phyloP scores from a whole-genome alignment of 352 stramenopile genomes.

The Phytophthora citrophthora region DNA sequence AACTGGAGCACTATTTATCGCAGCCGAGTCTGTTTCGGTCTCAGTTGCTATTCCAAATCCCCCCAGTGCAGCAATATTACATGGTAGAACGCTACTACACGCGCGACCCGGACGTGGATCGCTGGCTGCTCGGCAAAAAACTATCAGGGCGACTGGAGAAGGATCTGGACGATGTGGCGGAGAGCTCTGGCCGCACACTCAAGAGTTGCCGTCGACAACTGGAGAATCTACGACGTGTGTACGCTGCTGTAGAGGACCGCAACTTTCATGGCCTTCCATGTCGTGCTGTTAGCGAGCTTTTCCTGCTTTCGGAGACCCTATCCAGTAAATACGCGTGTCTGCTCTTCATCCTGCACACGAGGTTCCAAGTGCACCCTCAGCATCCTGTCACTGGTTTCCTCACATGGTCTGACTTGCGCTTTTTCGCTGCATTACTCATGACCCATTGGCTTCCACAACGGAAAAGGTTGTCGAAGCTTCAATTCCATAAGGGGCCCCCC shows the following conservation, averaged over 20 bases:
- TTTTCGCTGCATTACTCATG: constrained; percentile 76
- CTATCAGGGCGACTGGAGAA: constrained; percentile 84
- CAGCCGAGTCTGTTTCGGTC: constrained; percentile 81
- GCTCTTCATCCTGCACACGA: constrained; percentile 79
- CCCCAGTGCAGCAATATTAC: constrained; percentile 75
- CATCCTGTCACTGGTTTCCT: constrained; percentile 64
- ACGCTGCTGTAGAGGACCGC: constrained; percentile 73
- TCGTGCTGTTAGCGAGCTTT: constrained; percentile 58
- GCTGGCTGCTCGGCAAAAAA: constrained; percentile 83
- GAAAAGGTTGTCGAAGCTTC: constrained; percentile 43
- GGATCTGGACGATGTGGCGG: constrained; percentile 86
- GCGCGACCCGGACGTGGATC: constrained; percentile 69
- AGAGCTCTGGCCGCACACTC: constrained; percentile 64
- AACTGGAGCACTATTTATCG: constrained; percentile 84
- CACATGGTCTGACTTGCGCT: constrained; percentile 71
- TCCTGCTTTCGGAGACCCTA: constrained; percentile 75
- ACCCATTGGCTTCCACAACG: constrained; percentile 78
- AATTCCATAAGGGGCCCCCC: constrained; percentile 12
- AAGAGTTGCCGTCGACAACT: constrained; percentile 83
- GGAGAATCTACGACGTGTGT: constrained; percentile 82
- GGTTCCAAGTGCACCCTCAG: constrained; percentile 76
- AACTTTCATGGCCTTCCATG: constrained; percentile 75
- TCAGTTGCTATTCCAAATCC: constrained; percentile 86
- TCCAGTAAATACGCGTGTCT: constrained; percentile 82
- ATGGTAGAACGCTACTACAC: constrained; percentile 87